These are phyloP conservation scores for Lenzites betulinus DNA, from an alignment of 768 basidiomycete genomes.

Conservation along the genomic window DNA sequence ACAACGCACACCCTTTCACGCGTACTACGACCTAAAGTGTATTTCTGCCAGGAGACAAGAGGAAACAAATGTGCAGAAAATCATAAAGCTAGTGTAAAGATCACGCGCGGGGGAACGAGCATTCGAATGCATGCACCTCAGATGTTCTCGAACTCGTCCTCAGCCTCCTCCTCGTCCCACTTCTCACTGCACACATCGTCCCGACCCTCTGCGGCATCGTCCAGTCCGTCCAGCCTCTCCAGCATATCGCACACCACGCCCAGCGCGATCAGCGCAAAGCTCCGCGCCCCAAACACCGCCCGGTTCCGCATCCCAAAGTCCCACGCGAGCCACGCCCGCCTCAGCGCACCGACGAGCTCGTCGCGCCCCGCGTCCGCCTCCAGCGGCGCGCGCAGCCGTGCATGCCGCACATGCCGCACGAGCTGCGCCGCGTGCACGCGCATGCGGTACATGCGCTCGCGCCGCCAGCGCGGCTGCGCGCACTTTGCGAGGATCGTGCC, in stretches of 20 bases:
- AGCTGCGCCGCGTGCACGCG: slow-evolving; percentile 53
- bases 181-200: background rate
- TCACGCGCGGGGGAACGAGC: too few species aligned
- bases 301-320: slow-evolving; percentile 46
- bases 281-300: slow-evolving; percentile 40
- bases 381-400: slow-evolving; percentile 27
- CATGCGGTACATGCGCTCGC: slow-evolving; percentile 62
- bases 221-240: slow-evolving; percentile 38
- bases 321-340: slow-evolving; percentile 67
- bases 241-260: slow-evolving; percentile 60
- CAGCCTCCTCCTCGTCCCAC: background rate
- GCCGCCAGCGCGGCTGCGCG: slow-evolving; percentile 58
- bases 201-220: background rate
- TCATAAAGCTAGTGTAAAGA: too few species aligned
- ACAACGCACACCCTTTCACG: too few species aligned
- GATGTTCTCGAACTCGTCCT: too few species aligned
- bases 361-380: slow-evolving; percentile 1
- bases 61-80: too few species aligned
- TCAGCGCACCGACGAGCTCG: slow-evolving; percentile 34
- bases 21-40: too few species aligned
- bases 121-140: too few species aligned
- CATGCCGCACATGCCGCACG: slow-evolving; percentile 49
- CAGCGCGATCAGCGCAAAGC: slow-evolving; percentile 69
- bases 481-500: slow-evolving; percentile 75
- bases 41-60: too few species aligned